Evolutionary conservation across 768 basidiomycete genomes (phyloP), one percentile per base, ranked within the genome.

Genomic region (Grammothele lineata): DNA sequence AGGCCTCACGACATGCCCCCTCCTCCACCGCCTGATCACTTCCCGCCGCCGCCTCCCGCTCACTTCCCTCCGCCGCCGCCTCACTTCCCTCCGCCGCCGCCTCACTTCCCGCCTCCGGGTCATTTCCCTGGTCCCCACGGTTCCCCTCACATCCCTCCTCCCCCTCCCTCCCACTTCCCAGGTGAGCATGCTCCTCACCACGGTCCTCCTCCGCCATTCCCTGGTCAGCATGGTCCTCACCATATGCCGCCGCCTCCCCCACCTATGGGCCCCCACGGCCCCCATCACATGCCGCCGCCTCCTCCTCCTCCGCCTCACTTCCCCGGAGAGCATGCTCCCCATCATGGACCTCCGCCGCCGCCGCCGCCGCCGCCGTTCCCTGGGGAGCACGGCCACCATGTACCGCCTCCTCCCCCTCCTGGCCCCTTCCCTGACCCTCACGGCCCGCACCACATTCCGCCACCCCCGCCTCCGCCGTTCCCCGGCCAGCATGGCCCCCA

Each of bases 371-470:
- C 30, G 23, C 33, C 19, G 14, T 38, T 26, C 25, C 44, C 37
- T 40, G n/a, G n/a, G n/a, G n/a, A n/a, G n/a, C n/a, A n/a, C n/a
- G 26, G 35, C n/a, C 40, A 47, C 18, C 35, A 8, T 9, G 12
- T 26, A 19, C 43, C 41, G 14, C 44, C 37, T 32, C 51, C 39
- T 15, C 42, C 42, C 23, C 26, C 35, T 36, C 36, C 36, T 50
- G 27, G 3, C 14, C 18, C 19, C 17, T 37, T 7, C n/a, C 35
- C 35, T n/a, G 8, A 7, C 18, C 35, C 35, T 6, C 35, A 6
- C 8, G 15, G 15, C 6, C 22, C 46, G 4, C 40, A 25, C n/a
- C 27, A 24, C 33, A 14, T 25, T 33, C 41, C 45, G 1, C 45
- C 12, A 12, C 40, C 43, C 6, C 48, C 14, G 15, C 43, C 43